These are phyloP conservation scores for Pestalotiopsis sp. DNA, from an alignment of 2,329 filamentous ascomycete genomes.

Conservation along the genomic window DNA sequence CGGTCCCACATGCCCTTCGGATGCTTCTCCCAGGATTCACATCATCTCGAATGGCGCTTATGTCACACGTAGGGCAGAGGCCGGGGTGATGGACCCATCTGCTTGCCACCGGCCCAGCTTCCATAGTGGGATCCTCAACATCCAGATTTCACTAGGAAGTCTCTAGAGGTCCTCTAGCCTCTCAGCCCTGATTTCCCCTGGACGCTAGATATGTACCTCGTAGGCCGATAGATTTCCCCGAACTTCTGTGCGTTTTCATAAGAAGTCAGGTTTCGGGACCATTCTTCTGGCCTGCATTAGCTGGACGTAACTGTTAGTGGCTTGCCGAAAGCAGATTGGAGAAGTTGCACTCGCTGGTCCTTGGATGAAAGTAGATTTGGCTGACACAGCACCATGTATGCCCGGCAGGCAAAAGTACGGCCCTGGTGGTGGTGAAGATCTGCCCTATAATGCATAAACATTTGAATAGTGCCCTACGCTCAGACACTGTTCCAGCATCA, in stretches of 20 bases:
- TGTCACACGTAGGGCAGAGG: neutral
- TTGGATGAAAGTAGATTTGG: neutral
- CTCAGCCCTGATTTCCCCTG: too few relatives aligned
- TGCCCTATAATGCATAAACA: neutral
- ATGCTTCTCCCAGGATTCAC: neutral
- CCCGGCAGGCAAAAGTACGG: neutral
- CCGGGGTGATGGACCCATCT: neutral
- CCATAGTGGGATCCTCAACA: neutral
- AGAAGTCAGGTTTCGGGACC: neutral
- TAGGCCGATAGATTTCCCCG: neutral
- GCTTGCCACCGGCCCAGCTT: neutral
- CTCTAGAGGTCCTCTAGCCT: neutral
- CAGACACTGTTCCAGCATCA: neutral
- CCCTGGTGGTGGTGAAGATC: neutral
- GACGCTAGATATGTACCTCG: too few relatives aligned
- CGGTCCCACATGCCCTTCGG: neutral
- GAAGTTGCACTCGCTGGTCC: neutral
- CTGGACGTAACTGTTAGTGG: neutral
- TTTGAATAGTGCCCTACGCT: neutral
- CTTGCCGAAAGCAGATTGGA: neutral
- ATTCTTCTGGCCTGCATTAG: neutral
- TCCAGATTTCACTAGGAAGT: neutral
- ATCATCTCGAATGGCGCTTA: neutral
- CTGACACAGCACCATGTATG: neutral
- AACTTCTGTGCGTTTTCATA: neutral